Base-by-base conservation (phyloP, 306 rosid genomes). In the Styphnolobium japonicum region DNA sequence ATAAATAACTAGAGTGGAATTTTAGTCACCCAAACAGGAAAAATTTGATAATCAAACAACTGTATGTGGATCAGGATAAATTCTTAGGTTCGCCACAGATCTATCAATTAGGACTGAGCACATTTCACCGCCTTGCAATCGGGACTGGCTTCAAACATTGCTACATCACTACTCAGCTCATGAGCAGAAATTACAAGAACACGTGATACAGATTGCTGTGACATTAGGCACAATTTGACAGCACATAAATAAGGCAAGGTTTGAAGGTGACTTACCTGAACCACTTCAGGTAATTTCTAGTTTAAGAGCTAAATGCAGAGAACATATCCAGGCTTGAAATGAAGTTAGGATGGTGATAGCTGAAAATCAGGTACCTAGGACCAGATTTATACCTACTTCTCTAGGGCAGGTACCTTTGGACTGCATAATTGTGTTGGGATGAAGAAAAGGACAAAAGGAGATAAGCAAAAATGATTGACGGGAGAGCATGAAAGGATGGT, bases 221-320 rank as follows among this genome's bases (percentile, higher is more conserved):
- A 73, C 56, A 57, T 42, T 73, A 39, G 78, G 60, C 43, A 60
- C 60, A 75, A 56, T 22, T 37, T 39, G 56, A 23, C 10, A 56
- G 31, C 18, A 48, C 49, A 33, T 12, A 71, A 33, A 71, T 73
- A 73, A 55, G 40, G 37, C n/a, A 58, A 71, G 63, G 19, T 51
- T 71, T 51, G 22, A 71, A 34, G 36, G 15, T 19, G 19, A 51
- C 49, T 11, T 12, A 46, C 74, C 15, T 0, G 5, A 52, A 73
- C 43, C 40, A 73, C 16, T 16, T 74, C 29, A 42, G 42, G 58
- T 42, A 58, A 42, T 42, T 40, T 27, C 23, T 74, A 27, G 70
- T 36, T 74, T 56, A 39, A 19, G 53, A 72, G 39, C 23, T 22
- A 56, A 58, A 21, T 21, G 15, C 29, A 42, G 15, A 49, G 55